Evolutionary conservation across 768 basidiomycete genomes (phyloP).

Genomic region (Mycena belliarum): DNA sequence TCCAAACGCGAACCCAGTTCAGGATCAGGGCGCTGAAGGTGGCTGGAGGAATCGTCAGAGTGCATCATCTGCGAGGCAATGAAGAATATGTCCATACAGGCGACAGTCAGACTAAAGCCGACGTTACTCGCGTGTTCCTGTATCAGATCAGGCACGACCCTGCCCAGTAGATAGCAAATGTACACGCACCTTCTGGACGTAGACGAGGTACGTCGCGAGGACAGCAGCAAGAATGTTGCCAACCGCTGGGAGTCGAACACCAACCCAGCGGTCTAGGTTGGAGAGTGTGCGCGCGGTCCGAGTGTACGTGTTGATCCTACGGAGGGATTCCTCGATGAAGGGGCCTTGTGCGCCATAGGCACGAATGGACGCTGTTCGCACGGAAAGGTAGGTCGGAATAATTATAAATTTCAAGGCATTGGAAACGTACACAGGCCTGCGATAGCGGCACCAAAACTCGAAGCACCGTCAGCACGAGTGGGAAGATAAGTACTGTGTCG

Average conservation of each 20-base stretch:
- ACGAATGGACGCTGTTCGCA: constrained; percentile 58
- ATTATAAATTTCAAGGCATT: not conserved
- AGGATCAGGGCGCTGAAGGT: not conserved
- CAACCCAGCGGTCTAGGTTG: constrained; percentile 40
- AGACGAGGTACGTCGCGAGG: constrained; percentile 6
- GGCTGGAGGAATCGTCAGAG: not conserved
- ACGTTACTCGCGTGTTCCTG: not conserved
- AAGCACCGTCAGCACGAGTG: constrained; percentile 24
- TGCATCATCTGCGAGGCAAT: too few relatives aligned
- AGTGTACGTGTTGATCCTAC: constrained; percentile 54
- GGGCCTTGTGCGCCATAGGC: constrained; percentile 61
- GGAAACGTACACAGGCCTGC: constrained; percentile 39
- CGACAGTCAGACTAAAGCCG: not conserved
- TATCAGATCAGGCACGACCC: too few relatives aligned
- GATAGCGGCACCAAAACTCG: constrained; percentile 37
- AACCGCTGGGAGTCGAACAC: constrained; percentile 1
- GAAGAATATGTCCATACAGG: not conserved
- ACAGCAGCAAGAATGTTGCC: constrained; percentile 7
- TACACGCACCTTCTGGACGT: not conserved
- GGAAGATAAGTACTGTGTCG: too few relatives aligned
- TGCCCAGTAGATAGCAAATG: not conserved
- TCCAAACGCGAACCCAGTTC: not conserved
- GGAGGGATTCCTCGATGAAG: constrained; percentile 46
- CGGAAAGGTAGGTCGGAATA: too few relatives aligned
- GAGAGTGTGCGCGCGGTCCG: constrained; percentile 48